Conservation (phyloP, 2,329 filamentous ascomycete species). For the Chrysosporium queenslandicum region DNA sequence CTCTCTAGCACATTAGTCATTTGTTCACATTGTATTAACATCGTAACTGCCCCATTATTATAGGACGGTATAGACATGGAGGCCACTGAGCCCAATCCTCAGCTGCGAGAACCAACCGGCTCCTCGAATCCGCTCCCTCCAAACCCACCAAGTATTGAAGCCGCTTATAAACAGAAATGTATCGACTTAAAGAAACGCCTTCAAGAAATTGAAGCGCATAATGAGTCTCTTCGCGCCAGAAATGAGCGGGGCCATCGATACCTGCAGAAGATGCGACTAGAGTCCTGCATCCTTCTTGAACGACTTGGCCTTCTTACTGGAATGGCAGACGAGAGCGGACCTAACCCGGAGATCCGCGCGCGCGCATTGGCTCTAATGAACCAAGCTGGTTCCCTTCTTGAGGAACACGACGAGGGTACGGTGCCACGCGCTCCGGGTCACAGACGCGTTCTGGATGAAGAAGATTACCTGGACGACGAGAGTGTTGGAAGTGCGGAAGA, state of each 20-base stretch:
- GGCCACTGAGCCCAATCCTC: conserved; percentile 2
- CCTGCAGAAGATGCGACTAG: conserved; percentile 79
- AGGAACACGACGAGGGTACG: conserved; percentile 12
- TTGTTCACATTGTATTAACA: too few species aligned
- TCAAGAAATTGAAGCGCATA: conserved; percentile 82
- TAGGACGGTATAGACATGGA: conserved; percentile 22
- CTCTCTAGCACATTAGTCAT: too few species aligned
- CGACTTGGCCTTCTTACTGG: conserved; percentile 34
- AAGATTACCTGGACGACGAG: conserved; percentile 32
- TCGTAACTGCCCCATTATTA: too few species aligned
- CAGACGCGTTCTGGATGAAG: conserved; percentile 17
- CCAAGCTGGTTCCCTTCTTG: conserved; percentile 13
- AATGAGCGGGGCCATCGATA: conserved; percentile 71
- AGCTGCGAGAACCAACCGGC: not conserved
- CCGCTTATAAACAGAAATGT: conserved; percentile 93
- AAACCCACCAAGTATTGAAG: conserved; percentile 80
- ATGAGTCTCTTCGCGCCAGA: conserved; percentile 70
- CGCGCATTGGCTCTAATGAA: conserved; percentile 30
- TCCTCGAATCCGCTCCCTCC: conserved; percentile 27
- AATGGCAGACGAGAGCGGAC: conserved; percentile 28
- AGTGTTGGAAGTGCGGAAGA: conserved; percentile 38
- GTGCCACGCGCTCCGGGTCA: not conserved
- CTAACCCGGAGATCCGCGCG: conserved; percentile 30
- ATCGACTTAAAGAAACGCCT: conserved; percentile 87
- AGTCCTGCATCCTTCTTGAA: conserved; percentile 37